A percentile compares a stretch with the other conserved stretches of the same genome.
Evolutionary conservation across 257 asterid species (phyloP).

Genomic region (Solanum lycopersicoides): DNA sequence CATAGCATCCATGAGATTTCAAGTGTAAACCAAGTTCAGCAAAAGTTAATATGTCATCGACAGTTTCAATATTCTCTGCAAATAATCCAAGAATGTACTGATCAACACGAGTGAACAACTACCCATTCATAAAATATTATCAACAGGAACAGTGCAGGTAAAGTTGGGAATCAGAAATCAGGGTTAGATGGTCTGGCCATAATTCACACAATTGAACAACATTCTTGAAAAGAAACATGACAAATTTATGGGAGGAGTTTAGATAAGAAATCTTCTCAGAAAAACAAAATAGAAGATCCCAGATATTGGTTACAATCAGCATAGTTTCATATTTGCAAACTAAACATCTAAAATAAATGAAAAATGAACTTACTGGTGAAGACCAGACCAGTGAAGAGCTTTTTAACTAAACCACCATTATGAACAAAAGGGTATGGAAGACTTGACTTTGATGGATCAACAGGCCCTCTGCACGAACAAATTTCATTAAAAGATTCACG

Average conservation of each 20-base stretch:
- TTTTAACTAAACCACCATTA: conserved; percentile 30
- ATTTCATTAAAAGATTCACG: conserved; percentile 45
- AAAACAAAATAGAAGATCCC: background rate
- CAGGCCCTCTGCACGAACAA: conserved; percentile 26
- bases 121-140: background rate
- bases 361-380: conserved; percentile 56
- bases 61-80: conserved; percentile 79
- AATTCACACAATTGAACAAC: background rate
- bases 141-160: background rate
- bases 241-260: background rate
- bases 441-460: conserved; percentile 20
- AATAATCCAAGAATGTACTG: background rate
- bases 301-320: background rate
- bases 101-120: background rate
- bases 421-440: conserved; percentile 48
- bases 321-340: background rate
- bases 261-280: background rate
- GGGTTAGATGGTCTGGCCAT: background rate
- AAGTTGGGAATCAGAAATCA: background rate
- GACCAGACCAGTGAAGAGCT: conserved; percentile 65
- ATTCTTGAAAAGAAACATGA: background rate
- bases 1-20: conserved; percentile 55
- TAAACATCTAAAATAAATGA: background rate
- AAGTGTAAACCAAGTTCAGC: conserved; percentile 60
- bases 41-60: conserved; percentile 75